Evolutionary conservation across 768 basidiomycete species (phyloP).

Genomic region (Tylopilus sp.): DNA sequence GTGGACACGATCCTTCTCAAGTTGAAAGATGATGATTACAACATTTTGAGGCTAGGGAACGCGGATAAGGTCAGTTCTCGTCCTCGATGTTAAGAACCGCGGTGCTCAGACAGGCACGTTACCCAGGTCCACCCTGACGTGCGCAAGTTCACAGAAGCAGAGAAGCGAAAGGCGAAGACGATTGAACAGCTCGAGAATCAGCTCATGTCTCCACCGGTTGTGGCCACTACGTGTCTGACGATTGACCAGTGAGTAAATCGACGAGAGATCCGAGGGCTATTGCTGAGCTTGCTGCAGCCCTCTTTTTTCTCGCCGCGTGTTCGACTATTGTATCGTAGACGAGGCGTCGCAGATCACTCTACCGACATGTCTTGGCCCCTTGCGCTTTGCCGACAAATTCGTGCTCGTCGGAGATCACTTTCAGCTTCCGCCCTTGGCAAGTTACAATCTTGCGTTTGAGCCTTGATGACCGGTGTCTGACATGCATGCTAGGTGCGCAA

Average conservation of each 20-base stretch:
- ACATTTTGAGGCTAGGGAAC: slow-evolving; percentile 84
- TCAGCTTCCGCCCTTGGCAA: slow-evolving; percentile 91
- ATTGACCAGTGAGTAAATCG: slow-evolving; percentile 78
- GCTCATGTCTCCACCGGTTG: slow-evolving; percentile 85
- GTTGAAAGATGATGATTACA: slow-evolving; percentile 62
- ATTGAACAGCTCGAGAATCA: slow-evolving; percentile 83
- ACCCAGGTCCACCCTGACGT: slow-evolving; percentile 80
- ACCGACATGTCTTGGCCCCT: slow-evolving; percentile 91
- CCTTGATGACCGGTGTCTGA: neutral
- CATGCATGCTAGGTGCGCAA: slow-evolving; percentile 67
- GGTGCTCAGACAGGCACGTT: slow-evolving; percentile 1
- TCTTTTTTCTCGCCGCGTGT: slow-evolving; percentile 77
- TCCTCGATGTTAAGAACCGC: neutral
- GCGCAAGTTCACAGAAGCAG: slow-evolving; percentile 64
- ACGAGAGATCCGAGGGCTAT: neutral
- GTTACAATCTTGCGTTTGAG: slow-evolving; percentile 12
- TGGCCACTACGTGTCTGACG: slow-evolving; percentile 92
- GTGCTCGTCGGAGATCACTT: slow-evolving; percentile 97
- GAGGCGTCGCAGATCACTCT: slow-evolving; percentile 98
- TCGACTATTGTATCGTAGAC: slow-evolving; percentile 97
- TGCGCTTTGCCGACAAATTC: slow-evolving; percentile 87
- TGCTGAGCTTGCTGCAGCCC: slow-evolving; percentile 47
- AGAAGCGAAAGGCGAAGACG: slow-evolving; percentile 51
- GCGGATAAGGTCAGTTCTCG: slow-evolving; percentile 70
- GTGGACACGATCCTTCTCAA: slow-evolving; percentile 96